Percentiles rank a stretch among this genome's conserved stretches.
These are phyloP conservation scores for Gonium pectorale DNA, from an alignment of 139 green algal genomes.

Conservation along the genomic window DNA sequence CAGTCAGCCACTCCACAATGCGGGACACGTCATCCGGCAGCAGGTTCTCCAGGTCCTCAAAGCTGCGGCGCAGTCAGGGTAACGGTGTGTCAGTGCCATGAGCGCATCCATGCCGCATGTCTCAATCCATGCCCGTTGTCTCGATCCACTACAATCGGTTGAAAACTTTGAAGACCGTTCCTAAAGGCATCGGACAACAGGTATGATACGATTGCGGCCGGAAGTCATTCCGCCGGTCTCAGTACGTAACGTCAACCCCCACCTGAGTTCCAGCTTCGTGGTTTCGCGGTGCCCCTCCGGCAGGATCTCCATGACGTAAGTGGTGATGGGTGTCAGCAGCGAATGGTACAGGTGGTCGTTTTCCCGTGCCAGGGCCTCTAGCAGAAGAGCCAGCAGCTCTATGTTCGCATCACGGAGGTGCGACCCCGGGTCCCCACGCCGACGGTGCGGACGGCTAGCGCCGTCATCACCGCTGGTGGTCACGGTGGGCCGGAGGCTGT, in stretches of 20 bases:
- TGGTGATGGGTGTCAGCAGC: conserved; percentile 74
- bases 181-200: no score
- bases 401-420: conserved; percentile 76
- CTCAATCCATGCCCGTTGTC: no score
- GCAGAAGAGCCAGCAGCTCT: conserved; percentile 79
- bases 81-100: no score
- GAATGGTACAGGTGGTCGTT: conserved; percentile 83
- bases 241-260: no score
- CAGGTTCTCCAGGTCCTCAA: conserved; percentile 87
- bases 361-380: conserved; percentile 82
- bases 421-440: conserved; percentile 31
- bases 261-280: conserved; percentile 52
- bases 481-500: conserved; percentile 28
- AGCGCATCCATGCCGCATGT: no score
- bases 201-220: no score
- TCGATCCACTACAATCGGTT: no score
- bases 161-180: no score
- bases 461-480: conserved; percentile 1
- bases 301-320: conserved; percentile 78
- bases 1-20: conserved; percentile 87
- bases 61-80: conserved; percentile 57
- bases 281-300: conserved; percentile 66
- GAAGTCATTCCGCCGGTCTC: no score
- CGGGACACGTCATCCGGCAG: conserved; percentile 50
- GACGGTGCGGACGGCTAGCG: background rate